Evolutionary conservation across 768 basidiomycete species (phyloP).

Genomic region (Suillus alpinus): DNA sequence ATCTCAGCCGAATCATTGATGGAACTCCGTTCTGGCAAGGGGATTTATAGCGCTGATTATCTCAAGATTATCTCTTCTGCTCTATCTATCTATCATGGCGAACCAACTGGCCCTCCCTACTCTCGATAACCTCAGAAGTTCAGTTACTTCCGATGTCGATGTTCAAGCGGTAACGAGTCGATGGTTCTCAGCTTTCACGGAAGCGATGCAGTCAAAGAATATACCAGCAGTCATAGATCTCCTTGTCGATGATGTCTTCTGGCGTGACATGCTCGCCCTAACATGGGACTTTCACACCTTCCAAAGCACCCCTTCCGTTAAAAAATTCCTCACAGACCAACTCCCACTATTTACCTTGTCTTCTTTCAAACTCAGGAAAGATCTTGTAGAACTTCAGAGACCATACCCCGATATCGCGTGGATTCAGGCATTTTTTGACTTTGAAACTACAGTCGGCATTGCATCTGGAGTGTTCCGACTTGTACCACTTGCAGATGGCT

Average conservation of each 20-base stretch:
- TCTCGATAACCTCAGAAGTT: slow-evolving; percentile 19
- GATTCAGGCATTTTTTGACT: slow-evolving; percentile 44
- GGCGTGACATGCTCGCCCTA: slow-evolving; percentile 60
- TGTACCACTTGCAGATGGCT: slow-evolving; percentile 39
- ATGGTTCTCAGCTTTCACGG: slow-evolving; percentile 43
- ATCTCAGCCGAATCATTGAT: neutral
- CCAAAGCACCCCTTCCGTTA: slow-evolving; percentile 39
- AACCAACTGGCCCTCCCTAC: slow-evolving; percentile 18
- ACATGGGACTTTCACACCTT: slow-evolving; percentile 66
- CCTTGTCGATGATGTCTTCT: slow-evolving; percentile 39
- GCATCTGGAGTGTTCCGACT: slow-evolving; percentile 45
- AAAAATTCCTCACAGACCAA: slow-evolving; percentile 45
- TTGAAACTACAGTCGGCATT: slow-evolving; percentile 40
- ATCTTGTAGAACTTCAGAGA: slow-evolving; percentile 18
- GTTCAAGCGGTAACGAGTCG: slow-evolving; percentile 31
- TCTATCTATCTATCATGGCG: neutral
- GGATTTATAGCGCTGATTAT: neutral
- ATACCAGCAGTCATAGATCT: slow-evolving; percentile 33
- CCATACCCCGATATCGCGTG: slow-evolving; percentile 38
- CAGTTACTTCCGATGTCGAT: slow-evolving; percentile 33
- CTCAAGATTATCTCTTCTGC: neutral
- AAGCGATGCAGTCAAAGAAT: slow-evolving; percentile 31
- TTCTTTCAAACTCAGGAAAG: slow-evolving; percentile 22
- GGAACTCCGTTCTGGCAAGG: neutral
- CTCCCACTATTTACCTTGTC: slow-evolving; percentile 27